Evolutionary conservation across 805 yeast genomes (phyloP), one percentile per base, ranked within the genome.

Genomic region (Metschnikowia hibisci): DNA sequence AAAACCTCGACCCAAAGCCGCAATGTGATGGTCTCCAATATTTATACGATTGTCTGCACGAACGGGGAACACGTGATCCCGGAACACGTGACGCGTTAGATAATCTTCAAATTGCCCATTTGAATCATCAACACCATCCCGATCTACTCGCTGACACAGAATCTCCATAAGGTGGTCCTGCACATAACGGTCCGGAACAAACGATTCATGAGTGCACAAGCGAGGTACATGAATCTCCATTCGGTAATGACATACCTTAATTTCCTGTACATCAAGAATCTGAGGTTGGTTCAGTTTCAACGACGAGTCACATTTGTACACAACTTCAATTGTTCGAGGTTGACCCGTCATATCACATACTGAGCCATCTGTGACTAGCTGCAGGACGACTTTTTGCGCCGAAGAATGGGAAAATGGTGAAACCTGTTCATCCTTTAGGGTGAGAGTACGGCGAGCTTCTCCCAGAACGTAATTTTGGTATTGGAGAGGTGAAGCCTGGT

Each of bases 331-430:
- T 4, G 67, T 55, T 41, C 91, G 69, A 2, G 76, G 76, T 22
- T 62, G 56, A 2, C 69, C 69, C 0, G 86, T 81, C 35, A 80
- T 56, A 52, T 80, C 86, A 61, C 93, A 84, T 3, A 64, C 41
- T 15, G 74, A 74, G 7, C 91, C 93, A 45, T 58, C 56, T 10
- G 45, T 41, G 7, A 58, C 63, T 43, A 45, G 62, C 63, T 57
- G 81, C 57, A 67, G 50, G 48, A 71, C 47, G 47, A 58, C 64
- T 50, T 64, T 60, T 47, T 61, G 56, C 3, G 48, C 39, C 25
- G 43, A 13, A 7, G 42, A 65, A 13, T 52, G 54, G 31, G 48
- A 46, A 30, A 43, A 50, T 5, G 54, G 57, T 15, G 47, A 41
- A 11, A 34, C 16, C 13, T 55, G 48, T 6, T 45, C 46, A 4